Conservation (phyloP, 257 asterid genomes). For the Petunia secreta region DNA sequence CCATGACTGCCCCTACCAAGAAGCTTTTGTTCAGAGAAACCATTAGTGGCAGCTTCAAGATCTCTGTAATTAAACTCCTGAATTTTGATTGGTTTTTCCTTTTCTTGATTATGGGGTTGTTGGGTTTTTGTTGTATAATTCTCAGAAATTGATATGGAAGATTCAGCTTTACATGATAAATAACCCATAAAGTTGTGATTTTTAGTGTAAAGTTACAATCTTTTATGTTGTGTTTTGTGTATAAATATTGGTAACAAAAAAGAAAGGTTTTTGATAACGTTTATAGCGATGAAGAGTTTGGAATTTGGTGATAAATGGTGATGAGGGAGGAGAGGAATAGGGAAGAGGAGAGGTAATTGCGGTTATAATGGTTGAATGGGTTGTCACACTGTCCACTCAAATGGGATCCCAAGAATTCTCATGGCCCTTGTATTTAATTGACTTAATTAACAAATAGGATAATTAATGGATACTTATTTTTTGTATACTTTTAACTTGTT, state of each 20-base stretch:
- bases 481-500: background rate
- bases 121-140: slow-evolving; percentile 36
- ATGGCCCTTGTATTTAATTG: background rate
- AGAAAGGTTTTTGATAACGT: background rate
- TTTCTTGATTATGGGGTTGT: slow-evolving; percentile 27
- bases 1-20: slow-evolving; percentile 90
- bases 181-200: slow-evolving; percentile 66
- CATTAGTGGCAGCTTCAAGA: slow-evolving; percentile 76
- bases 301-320: background rate
- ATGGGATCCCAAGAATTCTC: slow-evolving; percentile 11
- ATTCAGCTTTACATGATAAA: slow-evolving; percentile 80
- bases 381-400: slow-evolving; percentile 15
- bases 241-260: background rate
- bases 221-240: background rate
- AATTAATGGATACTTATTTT: background rate
- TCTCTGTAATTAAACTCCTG: slow-evolving; percentile 75
- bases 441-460: background rate
- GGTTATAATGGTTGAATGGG: background rate
- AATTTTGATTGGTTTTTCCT: slow-evolving; percentile 53
- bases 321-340: background rate
- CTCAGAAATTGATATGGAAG: slow-evolving; percentile 55
- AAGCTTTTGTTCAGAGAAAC: slow-evolving; percentile 67
- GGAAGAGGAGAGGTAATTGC: background rate
- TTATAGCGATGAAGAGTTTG: slow-evolving; percentile 8
- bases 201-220: slow-evolving; percentile 4